Evolutionary conservation across 2,329 filamentous ascomycete species (phyloP).

Genomic region (Apiospora pterosperma): DNA sequence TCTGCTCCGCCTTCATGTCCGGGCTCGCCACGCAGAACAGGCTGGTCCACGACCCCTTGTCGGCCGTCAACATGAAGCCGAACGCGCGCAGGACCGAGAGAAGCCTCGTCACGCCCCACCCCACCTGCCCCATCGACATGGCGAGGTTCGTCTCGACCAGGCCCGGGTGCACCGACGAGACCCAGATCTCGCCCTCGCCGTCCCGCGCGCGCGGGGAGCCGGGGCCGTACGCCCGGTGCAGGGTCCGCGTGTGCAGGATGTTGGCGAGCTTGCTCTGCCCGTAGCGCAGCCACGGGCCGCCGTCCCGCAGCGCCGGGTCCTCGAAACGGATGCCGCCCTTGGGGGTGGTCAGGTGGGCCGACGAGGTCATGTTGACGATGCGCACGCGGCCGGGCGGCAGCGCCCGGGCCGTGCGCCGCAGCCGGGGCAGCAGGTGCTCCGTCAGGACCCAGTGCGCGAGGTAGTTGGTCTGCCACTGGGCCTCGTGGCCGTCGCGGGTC

Average conservation of each 20-base stretch:
- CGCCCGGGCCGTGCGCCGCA: slow-evolving; percentile 26
- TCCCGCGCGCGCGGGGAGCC: slow-evolving; percentile 20
- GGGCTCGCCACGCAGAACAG: slow-evolving; percentile 32
- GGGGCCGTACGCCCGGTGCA: slow-evolving; percentile 31
- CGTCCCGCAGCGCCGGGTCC: slow-evolving; percentile 17
- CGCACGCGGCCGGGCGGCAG: slow-evolving; percentile 18
- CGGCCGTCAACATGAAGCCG: slow-evolving; percentile 21
- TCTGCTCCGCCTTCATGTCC: slow-evolving; percentile 34
- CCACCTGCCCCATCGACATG: slow-evolving; percentile 7
- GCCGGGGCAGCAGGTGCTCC: slow-evolving; percentile 32
- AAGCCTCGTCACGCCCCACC: slow-evolving; percentile 7
- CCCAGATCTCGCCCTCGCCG: slow-evolving; percentile 34
- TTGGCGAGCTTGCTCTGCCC: slow-evolving; percentile 45
- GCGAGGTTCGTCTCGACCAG: slow-evolving; percentile 30
- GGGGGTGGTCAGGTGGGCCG: slow-evolving; percentile 22
- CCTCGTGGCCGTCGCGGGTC: slow-evolving; percentile 33
- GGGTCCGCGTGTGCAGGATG: slow-evolving; percentile 35
- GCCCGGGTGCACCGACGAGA: slow-evolving; percentile 36
- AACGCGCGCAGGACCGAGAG: slow-evolving; percentile 13
- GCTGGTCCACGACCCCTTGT: slow-evolving; percentile 32
- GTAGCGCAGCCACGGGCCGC: slow-evolving; percentile 29
- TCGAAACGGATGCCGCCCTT: slow-evolving; percentile 20
- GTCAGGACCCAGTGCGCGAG: slow-evolving; percentile 40
- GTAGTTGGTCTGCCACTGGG: slow-evolving; percentile 40
- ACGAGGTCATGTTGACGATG: slow-evolving; percentile 26